phyloP scores from a whole-genome alignment of 805 yeast genomes.

The Cyberlindnera maritima region DNA sequence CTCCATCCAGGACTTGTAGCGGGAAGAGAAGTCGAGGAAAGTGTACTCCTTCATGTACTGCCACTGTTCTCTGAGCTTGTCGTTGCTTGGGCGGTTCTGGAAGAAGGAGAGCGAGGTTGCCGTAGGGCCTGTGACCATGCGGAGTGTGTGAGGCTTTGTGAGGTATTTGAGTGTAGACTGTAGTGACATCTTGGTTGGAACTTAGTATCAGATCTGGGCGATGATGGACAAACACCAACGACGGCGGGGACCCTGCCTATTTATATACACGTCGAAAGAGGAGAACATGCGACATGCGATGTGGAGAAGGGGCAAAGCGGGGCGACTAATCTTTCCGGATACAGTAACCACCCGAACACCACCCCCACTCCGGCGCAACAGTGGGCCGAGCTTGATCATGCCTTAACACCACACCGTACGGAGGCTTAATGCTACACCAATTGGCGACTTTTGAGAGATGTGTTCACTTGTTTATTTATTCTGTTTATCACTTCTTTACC shows the following conservation, averaged over 20 bases:
- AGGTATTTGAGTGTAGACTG: conserved; percentile 16
- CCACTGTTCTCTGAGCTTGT: conserved; percentile 9
- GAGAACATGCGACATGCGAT: too few relatives aligned
- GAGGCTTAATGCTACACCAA: too few relatives aligned
- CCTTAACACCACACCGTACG: too few relatives aligned
- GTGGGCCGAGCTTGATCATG: too few relatives aligned
- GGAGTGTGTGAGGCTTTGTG: conserved; percentile 13
- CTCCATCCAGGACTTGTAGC: conserved; percentile 19
- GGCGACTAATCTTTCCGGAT: background rate
- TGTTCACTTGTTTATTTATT: too few relatives aligned
- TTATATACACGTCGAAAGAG: too few relatives aligned
- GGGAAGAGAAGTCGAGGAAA: conserved; percentile 12
- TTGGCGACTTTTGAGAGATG: too few relatives aligned
- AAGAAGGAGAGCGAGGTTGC: conserved; percentile 13
- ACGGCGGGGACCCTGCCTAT: background rate
- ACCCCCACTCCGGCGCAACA: too few relatives aligned
- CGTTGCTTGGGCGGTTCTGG: conserved; percentile 7
- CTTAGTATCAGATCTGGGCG: too few relatives aligned
- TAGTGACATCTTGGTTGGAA: background rate
- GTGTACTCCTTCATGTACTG: conserved; percentile 13
- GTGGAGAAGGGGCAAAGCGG: background rate
- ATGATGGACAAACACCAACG: too few relatives aligned
- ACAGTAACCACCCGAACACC: conserved; percentile 1
- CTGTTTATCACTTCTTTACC: conserved; percentile 6
- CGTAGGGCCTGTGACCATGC: conserved; percentile 9